Conservation (phyloP, 169 alveolate genomes). For the Plasmodium fragile region DNA sequence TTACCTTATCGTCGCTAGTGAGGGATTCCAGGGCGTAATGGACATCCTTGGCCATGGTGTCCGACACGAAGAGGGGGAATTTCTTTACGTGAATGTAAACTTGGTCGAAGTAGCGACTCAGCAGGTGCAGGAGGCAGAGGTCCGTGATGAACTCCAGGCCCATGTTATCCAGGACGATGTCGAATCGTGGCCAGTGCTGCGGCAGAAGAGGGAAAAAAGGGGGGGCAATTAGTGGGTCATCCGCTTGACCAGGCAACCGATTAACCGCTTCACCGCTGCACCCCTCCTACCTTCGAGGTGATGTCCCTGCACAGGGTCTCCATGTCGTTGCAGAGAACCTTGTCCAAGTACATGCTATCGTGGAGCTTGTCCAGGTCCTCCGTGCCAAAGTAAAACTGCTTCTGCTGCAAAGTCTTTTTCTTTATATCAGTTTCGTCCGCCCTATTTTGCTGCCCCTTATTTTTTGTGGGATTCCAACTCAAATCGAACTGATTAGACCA, state of each 20-base stretch:
- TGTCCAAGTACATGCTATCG: conserved; percentile 39
- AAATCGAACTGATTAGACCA: conserved; percentile 71
- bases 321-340: conserved; percentile 20
- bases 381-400: conserved; percentile 33
- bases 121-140: conserved; percentile 37
- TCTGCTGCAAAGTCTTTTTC: conserved; percentile 36
- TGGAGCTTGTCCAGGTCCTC: conserved; percentile 26
- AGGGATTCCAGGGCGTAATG: conserved; percentile 27
- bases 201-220: background rate
- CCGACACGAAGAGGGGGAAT: conserved; percentile 56
- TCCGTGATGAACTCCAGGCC: conserved; percentile 61
- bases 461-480: conserved; percentile 72
- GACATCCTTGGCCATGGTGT: conserved; percentile 55
- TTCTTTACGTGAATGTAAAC: conserved; percentile 44
- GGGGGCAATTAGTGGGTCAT: background rate
- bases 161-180: conserved; percentile 70
- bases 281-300: conserved; percentile 6
- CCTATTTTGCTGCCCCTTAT: conserved; percentile 8
- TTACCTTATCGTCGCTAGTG: conserved; percentile 34
- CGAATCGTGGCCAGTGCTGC: conserved; percentile 32
- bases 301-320: conserved; percentile 19
- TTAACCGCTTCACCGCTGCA: background rate
- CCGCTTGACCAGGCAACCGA: background rate
- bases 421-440: conserved; percentile 41
- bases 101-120: conserved; percentile 31